phyloP scores from a whole-genome alignment of 352 stramenopile species.

The Globisporangium orthogonon region DNA sequence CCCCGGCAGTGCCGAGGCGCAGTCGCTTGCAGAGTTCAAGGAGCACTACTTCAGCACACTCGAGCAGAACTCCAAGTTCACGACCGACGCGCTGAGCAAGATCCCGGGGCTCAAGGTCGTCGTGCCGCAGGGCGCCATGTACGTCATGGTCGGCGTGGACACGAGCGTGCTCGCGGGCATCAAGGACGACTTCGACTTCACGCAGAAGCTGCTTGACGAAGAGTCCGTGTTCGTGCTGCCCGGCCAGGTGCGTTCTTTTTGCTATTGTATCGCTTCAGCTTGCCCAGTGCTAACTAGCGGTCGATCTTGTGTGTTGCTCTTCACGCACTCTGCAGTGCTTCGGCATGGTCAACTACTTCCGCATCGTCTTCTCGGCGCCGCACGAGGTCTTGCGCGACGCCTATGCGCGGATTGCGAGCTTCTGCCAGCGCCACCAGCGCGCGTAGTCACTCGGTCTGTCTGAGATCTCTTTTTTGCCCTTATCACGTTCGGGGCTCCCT shows the following conservation, averaged over 20 bases:
- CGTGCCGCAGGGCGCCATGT: slow-evolving; percentile 93
- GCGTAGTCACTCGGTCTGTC: background rate
- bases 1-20: slow-evolving; percentile 46
- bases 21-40: slow-evolving; percentile 78
- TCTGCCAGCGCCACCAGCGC: slow-evolving; percentile 46
- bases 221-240: slow-evolving; percentile 95
- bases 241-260: slow-evolving; percentile 41
- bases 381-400: slow-evolving; percentile 58
- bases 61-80: slow-evolving; percentile 85
- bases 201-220: slow-evolving; percentile 91
- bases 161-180: slow-evolving; percentile 69
- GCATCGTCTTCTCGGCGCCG: slow-evolving; percentile 64
- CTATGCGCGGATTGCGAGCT: slow-evolving; percentile 50
- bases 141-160: slow-evolving; percentile 88
- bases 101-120: slow-evolving; percentile 87
- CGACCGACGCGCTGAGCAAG: slow-evolving; percentile 55
- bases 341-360: slow-evolving; percentile 66
- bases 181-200: slow-evolving; percentile 91
- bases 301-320: background rate
- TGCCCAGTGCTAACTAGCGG: too few species aligned
- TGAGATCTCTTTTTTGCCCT: background rate
- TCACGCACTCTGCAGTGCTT: slow-evolving; percentile 24
- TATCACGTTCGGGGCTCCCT: too few species aligned
- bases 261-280: background rate
- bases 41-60: slow-evolving; percentile 74